Evolutionary conservation across 495 filamentous ascomycete genomes (phyloP), one percentile per base, ranked within the genome.

Genomic region (Podospora bellae-mahoneyi): DNA sequence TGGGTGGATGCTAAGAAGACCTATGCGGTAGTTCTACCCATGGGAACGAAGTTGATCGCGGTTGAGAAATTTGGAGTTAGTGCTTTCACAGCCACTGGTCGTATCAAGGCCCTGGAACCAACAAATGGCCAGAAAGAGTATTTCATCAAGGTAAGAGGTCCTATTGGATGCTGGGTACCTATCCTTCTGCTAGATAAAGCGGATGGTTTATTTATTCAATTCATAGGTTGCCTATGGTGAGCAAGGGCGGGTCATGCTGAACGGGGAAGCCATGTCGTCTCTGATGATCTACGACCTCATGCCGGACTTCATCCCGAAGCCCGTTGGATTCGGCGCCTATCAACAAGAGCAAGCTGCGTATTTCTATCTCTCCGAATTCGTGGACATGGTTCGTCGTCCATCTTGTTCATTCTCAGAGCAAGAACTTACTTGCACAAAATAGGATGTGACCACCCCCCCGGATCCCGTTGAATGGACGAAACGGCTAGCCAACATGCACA

Each of bases 341-440:
- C 54, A 60, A 27, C n/a, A 60, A 10, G 16, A 23, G 32, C 66
- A 64, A 59, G 60, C 62, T 64, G 13, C 60, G 3, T 65, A 76
- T 39, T 77, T 75, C 58, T 71, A 71, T 27, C 44, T 75, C 5
- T 61, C 58, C 28, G 66, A 73, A n/a, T 76, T 66, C 44, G 44
- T 71, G n/a, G 69, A 75, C 32, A 61, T 62, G 58, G 27, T 58
- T 6, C 5, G 55, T 26, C 23, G 2, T 23, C 3, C 55, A 58
- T n/a, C 23, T 23, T 1, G 23, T 23, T 57, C 20, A 5, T 18
- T 57, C 20, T 2, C 18, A 10, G 54, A 58, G 55, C 23, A 18
- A 23, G n/a, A 4, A n/a, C n/a, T 58, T 20, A 58, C 55, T 58
- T 9, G 23, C n/a, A 19, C 23, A 15, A 9, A 4, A 10, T 58